A percentile compares a stretch with the other conserved stretches of the same genome.
These are phyloP conservation scores for Camptophora hylomeconis DNA, from an alignment of 2,329 filamentous ascomycete genomes.

Conservation along the genomic window DNA sequence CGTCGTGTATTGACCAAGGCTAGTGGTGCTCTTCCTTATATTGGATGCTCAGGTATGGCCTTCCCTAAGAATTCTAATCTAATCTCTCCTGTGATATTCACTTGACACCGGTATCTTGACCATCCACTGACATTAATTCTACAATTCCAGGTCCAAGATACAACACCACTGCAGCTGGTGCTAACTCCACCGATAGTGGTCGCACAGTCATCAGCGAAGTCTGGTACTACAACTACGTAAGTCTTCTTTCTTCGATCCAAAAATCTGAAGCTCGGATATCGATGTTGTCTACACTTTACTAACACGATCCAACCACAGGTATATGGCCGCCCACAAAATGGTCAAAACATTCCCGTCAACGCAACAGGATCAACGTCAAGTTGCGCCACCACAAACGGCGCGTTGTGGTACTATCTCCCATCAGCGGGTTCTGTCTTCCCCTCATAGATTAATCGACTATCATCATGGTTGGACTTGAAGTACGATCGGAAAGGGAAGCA, in stretches of 20 bases:
- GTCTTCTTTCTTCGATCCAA: constrained; percentile 2
- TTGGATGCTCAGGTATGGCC: no score
- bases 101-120: no score
- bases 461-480: no score
- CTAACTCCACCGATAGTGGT: constrained; percentile 41
- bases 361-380: constrained; percentile 12
- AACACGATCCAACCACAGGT: constrained; percentile 5
- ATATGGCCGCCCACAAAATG: constrained; percentile 42
- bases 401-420: constrained; percentile 15
- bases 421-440: constrained; percentile 6
- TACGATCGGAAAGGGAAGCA: no score
- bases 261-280: no score
- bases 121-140: no score
- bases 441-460: no score
- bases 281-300: no score
- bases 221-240: constrained; percentile 53
- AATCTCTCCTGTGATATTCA: no score
- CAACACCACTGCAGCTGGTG: constrained; percentile 47
- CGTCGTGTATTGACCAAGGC: constrained; percentile 36
- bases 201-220: constrained; percentile 47
- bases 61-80: no score
- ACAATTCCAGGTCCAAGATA: constrained; percentile 48
- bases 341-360: constrained; percentile 29
- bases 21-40: constrained; percentile 44
- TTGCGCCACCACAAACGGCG: constrained; percentile 16